These are phyloP conservation scores for Fusarium nodosum DNA, from an alignment of 2,329 filamentous ascomycete genomes.

Conservation along the genomic window DNA sequence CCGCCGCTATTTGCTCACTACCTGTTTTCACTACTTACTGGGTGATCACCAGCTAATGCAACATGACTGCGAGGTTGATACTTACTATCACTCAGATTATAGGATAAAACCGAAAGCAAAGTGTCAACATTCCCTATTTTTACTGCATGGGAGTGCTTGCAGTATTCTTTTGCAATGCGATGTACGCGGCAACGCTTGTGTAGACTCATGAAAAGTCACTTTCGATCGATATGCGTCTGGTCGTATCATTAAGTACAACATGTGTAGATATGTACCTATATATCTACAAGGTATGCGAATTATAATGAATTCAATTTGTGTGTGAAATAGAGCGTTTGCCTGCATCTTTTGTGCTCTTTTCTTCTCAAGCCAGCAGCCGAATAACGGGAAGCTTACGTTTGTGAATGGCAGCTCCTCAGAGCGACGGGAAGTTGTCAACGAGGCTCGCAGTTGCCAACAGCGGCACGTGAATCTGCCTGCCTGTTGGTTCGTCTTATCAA, in stretches of 20 bases:
- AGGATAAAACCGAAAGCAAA: background rate
- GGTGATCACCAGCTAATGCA: background rate
- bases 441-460: constrained; percentile 24
- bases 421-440: background rate
- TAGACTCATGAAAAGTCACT: background rate
- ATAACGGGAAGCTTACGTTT: constrained; percentile 5
- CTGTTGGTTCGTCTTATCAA: constrained; percentile 21
- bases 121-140: background rate
- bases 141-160: too few species aligned
- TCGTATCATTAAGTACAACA: background rate
- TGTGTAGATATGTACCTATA: background rate
- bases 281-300: background rate
- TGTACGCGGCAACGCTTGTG: too few species aligned
- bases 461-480: constrained; percentile 34
- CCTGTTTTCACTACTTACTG: background rate
- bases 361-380: background rate
- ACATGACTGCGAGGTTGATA: background rate
- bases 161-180: background rate
- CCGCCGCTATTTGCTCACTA: background rate
- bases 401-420: background rate
- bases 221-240: background rate
- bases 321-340: background rate
- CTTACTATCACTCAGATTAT: background rate
- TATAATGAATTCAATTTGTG: background rate
- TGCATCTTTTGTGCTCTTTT: background rate